Conservation (phyloP, 2,329 filamentous ascomycete species). For the Aspergillus hortae region DNA sequence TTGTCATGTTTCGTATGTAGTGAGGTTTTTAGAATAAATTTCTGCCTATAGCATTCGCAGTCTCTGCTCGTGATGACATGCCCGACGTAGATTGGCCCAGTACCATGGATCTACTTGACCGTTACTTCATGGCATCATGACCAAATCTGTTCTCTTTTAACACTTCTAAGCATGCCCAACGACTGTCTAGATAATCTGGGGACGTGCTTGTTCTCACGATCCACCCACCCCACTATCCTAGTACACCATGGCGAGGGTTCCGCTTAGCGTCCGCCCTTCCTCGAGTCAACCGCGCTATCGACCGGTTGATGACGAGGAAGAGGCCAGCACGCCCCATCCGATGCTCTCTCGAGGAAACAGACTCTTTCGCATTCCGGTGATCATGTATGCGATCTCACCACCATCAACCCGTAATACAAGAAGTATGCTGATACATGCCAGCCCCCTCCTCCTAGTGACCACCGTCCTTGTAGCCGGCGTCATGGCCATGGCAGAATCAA, state of each 20-base stretch:
- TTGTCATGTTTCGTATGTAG: no score
- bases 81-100: no score
- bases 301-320: background rate
- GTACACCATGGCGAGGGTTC: background rate
- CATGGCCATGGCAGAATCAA: constrained; percentile 15
- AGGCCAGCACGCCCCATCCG: background rate
- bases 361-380: constrained; percentile 1
- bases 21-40: no score
- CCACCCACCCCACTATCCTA: background rate
- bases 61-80: background rate
- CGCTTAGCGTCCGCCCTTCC: background rate
- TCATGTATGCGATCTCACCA: constrained; percentile 5
- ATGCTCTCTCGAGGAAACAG: background rate
- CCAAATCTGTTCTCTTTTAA: no score
- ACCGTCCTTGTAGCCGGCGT: constrained; percentile 10
- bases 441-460: constrained; percentile 5
- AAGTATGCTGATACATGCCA: background rate
- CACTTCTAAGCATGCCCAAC: no score
- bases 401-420: background rate
- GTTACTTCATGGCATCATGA: no score
- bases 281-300: background rate
- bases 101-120: no score
- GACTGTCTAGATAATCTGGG: no score
- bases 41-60: background rate
- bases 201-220: no score